These are phyloP conservation scores for Hypoxylon cercidicola DNA, from an alignment of 495 filamentous ascomycete genomes.

Conservation along the genomic window DNA sequence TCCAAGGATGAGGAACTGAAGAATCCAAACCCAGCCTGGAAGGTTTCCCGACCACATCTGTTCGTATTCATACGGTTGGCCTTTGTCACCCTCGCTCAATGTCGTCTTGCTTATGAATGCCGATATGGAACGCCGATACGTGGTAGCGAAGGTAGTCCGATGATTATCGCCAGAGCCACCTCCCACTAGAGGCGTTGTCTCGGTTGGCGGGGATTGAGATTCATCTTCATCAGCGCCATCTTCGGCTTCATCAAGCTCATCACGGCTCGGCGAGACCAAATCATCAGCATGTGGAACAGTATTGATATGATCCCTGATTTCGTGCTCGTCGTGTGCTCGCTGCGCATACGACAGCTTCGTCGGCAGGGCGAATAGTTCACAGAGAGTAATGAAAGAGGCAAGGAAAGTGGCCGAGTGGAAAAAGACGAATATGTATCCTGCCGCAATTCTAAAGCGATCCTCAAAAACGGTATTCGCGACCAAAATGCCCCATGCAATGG, in stretches of 20 bases:
- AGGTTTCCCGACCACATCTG: slow-evolving; percentile 85
- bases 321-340: slow-evolving; percentile 58
- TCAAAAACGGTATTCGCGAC: slow-evolving; percentile 78
- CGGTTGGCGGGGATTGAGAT: slow-evolving; percentile 67
- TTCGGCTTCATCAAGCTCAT: slow-evolving; percentile 45
- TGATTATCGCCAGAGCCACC: slow-evolving; percentile 55
- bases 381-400: slow-evolving; percentile 74
- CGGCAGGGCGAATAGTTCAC: slow-evolving; percentile 83
- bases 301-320: slow-evolving; percentile 51
- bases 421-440: slow-evolving; percentile 85
- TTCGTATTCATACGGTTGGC: slow-evolving; percentile 74
- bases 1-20: slow-evolving; percentile 83
- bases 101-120: slow-evolving; percentile 49
- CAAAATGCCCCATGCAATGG: slow-evolving; percentile 75
- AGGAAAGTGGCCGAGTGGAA: slow-evolving; percentile 80
- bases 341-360: slow-evolving; percentile 72
- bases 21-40: slow-evolving; percentile 84
- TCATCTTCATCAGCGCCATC: slow-evolving; percentile 59
- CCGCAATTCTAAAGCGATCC: slow-evolving; percentile 74
- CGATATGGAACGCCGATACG: slow-evolving; percentile 60
- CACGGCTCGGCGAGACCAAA: slow-evolving; percentile 41
- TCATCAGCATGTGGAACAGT: slow-evolving; percentile 46
- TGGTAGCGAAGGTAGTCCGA: slow-evolving; percentile 79
- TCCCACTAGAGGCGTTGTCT: slow-evolving; percentile 82
- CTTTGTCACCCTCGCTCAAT: slow-evolving; percentile 35